Conservation (phyloP, 257 asterid genomes). For the Misopates orontium region DNA sequence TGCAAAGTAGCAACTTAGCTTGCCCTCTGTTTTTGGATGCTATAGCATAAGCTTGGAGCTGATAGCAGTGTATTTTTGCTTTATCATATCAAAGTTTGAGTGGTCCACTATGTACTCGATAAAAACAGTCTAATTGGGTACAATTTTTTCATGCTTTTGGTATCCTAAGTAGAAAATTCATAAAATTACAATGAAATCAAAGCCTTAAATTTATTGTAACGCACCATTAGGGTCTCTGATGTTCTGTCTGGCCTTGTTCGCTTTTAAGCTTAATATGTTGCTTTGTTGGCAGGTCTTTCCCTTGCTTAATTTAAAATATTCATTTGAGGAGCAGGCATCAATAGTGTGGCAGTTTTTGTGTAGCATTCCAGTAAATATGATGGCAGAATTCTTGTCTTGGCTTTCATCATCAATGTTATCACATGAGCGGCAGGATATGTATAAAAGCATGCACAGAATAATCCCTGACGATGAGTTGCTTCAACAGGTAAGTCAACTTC, state of each 20-base stretch:
- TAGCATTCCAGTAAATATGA: slow-evolving; percentile 97
- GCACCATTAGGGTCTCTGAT: too few species aligned
- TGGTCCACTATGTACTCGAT: too few species aligned
- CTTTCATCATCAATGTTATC: slow-evolving; percentile 82
- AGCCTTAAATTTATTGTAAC: too few species aligned
- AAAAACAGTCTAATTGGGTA: too few species aligned
- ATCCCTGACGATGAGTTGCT: slow-evolving; percentile 86
- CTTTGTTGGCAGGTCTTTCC: slow-evolving; percentile 72
- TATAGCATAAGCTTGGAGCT: too few species aligned
- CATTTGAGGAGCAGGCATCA: slow-evolving; percentile 95
- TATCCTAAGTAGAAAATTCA: too few species aligned
- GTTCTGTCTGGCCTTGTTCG: slow-evolving; percentile 5
- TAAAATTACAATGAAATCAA: too few species aligned
- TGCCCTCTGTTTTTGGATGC: too few species aligned
- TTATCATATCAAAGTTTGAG: too few species aligned
- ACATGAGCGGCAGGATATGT: slow-evolving; percentile 89
- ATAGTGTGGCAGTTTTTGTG: slow-evolving; percentile 97
- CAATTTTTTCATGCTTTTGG: too few species aligned
- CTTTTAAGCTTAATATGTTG: slow-evolving; percentile 12
- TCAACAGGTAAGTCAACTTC: slow-evolving; percentile 64
- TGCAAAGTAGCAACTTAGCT: too few species aligned
- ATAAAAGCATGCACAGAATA: slow-evolving; percentile 73
- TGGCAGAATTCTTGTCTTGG: slow-evolving; percentile 99
- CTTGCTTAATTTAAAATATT: slow-evolving; percentile 76
- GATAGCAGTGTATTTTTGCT: too few species aligned